Conservation (phyloP, 106 monocot species). For the Chionographis japonica region DNA sequence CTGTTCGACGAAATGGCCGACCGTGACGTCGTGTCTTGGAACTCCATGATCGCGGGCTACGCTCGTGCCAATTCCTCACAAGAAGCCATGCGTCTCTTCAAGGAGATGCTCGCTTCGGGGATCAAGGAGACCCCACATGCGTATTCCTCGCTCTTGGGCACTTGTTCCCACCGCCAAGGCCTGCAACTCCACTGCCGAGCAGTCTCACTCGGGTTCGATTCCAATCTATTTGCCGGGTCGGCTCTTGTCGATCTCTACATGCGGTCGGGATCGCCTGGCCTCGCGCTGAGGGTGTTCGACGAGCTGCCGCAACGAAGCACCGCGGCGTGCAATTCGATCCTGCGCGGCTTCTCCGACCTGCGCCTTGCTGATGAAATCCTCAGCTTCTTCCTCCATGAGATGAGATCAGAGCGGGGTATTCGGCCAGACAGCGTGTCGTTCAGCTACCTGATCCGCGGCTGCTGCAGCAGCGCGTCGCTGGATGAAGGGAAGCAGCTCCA, state of each 20-base stretch:
- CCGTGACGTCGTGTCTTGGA: slow-evolving; percentile 23
- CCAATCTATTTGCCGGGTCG: slow-evolving; percentile 22
- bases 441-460: slow-evolving; percentile 18
- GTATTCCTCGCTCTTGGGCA: slow-evolving; percentile 12
- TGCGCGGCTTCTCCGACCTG: slow-evolving; percentile 17
- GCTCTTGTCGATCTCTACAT: slow-evolving; percentile 27
- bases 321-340: slow-evolving; percentile 23
- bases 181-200: slow-evolving; percentile 24
- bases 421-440: slow-evolving; percentile 18
- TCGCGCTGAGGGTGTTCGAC: slow-evolving; percentile 15
- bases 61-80: slow-evolving; percentile 3
- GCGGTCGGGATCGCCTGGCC: neutral
- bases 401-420: neutral
- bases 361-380: slow-evolving; percentile 2
- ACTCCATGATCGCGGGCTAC: slow-evolving; percentile 20
- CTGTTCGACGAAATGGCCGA: slow-evolving; percentile 23
- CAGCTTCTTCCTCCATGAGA: slow-evolving; percentile 11
- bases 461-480: slow-evolving; percentile 4
- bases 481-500: slow-evolving; percentile 33
- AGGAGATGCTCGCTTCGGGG: slow-evolving; percentile 8
- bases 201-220: slow-evolving; percentile 10
- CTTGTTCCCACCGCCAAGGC: slow-evolving; percentile 8
- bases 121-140: slow-evolving; percentile 18
- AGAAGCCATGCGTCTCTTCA: slow-evolving; percentile 10
- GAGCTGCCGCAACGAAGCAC: slow-evolving; percentile 6